Base-by-base conservation (phyloP, 2,329 filamentous ascomycete genomes). In the Xylariales sp. region DNA sequence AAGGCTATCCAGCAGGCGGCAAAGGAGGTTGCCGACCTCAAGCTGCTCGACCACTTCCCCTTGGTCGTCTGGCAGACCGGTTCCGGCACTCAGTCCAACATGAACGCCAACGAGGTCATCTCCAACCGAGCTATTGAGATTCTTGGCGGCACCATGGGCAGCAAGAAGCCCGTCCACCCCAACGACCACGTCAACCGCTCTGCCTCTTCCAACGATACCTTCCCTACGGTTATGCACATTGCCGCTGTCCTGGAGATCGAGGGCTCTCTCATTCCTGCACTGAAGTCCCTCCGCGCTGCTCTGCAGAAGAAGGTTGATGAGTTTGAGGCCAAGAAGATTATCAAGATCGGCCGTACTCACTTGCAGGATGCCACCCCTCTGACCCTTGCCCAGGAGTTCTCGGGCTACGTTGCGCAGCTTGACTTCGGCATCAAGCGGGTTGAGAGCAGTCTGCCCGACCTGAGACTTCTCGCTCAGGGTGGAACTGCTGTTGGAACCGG, bases 181-280 rank as follows among this genome's bases (percentile, higher is more conserved):
- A 98, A 97, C 69, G 93, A 98, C 73, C 93, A 98, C 66, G 93
- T 98, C 67, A 98, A 98, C 80, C 95, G 95, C 81, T 94, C 87
- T 49, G 93, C 93, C 53, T 96, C 89, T 34, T 97, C 93, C 57
- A 98, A 98, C 74, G 93, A 98, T 64, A 96, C 91, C 53, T 98
- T 98, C 80, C 93, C 93, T 29, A 97, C 93, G 50, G 93, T 96
- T 62, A 98, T 98, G 93, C 93, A 97, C 76, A 96, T 98, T 61
- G 91, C 93, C 44, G 91, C 91, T 47, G 90, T 97, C 33, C 78
- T 97, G 43, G 93, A 97, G 66, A 76, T 96, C 44, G 89, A 96
- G 70, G 76, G 84, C 59, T 78, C 84, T 53, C 82, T 98, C 31
- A 69, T 97, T 14, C 93, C 93, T 27, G 76, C 88, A 33, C 75